Percentiles rank a stretch among this genome's conserved stretches.
phyloP scores from a whole-genome alignment of 2,329 filamentous ascomycete genomes.

The Verticillium dahliae region DNA sequence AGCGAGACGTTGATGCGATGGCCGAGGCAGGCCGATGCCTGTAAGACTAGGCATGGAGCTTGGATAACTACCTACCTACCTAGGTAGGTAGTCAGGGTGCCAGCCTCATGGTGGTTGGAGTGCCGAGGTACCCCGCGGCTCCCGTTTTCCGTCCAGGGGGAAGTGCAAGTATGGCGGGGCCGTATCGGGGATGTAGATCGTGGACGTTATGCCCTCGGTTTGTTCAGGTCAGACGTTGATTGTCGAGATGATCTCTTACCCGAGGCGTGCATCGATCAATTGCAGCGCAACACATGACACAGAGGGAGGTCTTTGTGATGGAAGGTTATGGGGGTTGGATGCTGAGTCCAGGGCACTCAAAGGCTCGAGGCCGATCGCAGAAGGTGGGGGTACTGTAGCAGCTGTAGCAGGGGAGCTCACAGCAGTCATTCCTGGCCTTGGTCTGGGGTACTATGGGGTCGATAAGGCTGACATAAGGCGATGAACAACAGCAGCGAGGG shows the following conservation, averaged over 20 bases:
- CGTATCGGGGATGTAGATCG: not conserved
- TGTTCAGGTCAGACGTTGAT: not conserved
- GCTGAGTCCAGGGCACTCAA: not conserved
- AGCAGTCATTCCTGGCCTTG: not conserved
- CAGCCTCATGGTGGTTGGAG: not conserved
- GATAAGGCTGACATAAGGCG: not conserved
- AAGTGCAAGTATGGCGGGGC: not conserved
- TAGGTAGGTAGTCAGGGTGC: too few species aligned
- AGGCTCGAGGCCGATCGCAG: not conserved
- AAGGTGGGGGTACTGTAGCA: too few species aligned
- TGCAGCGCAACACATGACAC: too few species aligned
- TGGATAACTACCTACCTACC: not conserved
- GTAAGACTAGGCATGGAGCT: not conserved
- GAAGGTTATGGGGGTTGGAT: too few species aligned
- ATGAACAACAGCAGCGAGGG: not conserved
- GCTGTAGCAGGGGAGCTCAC: too few species aligned
- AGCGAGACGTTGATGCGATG: not conserved
- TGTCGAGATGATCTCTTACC: too few species aligned
- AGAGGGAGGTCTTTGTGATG: too few species aligned
- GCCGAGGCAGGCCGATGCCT: not conserved
- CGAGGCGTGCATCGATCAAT: too few species aligned
- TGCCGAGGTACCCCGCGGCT: constrained; percentile 14
- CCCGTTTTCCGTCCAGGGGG: not conserved
- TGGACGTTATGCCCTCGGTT: not conserved
- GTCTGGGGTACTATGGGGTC: not conserved